Evolutionary conservation across 2,329 filamentous ascomycete genomes (phyloP), one percentile per base, ranked within the genome.

Genomic region (Epichloe glyceriae): DNA sequence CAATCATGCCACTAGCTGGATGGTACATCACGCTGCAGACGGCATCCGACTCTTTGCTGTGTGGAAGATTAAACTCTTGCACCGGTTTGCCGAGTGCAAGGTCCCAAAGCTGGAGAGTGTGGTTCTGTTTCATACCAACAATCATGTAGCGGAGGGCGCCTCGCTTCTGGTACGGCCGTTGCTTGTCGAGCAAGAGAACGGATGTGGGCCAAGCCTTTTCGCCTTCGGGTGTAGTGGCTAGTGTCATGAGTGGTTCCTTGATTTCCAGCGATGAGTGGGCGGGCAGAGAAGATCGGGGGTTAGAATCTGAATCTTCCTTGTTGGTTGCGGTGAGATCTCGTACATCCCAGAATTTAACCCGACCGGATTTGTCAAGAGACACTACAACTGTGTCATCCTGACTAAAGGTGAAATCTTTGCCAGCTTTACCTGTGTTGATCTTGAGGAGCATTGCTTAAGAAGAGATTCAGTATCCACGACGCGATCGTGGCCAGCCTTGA

Each of bases 141-240:
- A 98, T 84, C 73, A 98, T 85, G 72, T 98, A 98, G 54, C 93
- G 83, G 55, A 96, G 76, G 46, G 94, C 90, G 62, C 86, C 85
- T 53, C 86, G 85, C 71, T 93, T 95, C 70, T 84, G 80, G 69
- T 94, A 96, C 44, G 93, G 89, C 55, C 90, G 86, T 68, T 90
- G 82, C 75, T 97, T 98, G 71, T 98, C 93, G 59, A 98, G 82
- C 68, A 98, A 85, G 65, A 95, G 79, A 52, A 98, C 88, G 22
- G 93, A 97, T 3, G 91, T 97, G 6, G 94, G 91, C 83, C 90
- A 96, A 4, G 90, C 90, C 73, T 97, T 96, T 66, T 96, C 93
- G 30, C 82, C 82, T 47, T 91, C 85, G 7, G 86, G 85, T 5
- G 87, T 91, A 45, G 90, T 95, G 43, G 84, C 85, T 60, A 96